phyloP scores from a whole-genome alignment of 805 yeast species.

The Saccharomycopsis malanga region DNA sequence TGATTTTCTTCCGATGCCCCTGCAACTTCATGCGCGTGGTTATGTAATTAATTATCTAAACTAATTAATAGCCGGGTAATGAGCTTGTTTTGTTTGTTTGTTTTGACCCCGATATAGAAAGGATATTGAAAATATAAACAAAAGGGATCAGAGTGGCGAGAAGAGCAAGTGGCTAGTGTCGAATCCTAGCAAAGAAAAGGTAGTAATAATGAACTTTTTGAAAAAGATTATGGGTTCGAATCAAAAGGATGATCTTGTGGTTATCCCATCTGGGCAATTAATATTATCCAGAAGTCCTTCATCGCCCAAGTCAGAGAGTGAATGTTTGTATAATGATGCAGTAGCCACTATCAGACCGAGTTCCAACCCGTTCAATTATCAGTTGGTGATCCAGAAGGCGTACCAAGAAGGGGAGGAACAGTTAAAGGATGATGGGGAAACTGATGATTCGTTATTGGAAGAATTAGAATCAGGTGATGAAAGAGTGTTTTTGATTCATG shows the following conservation, averaged over 20 bases:
- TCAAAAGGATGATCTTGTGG: conserved; percentile 46
- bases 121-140: too few relatives aligned
- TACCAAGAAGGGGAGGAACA: conserved; percentile 60
- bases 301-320: conserved; percentile 83
- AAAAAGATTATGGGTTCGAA: conserved; percentile 54
- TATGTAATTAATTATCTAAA: too few relatives aligned
- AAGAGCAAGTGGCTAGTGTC: too few relatives aligned
- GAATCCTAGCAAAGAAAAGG: too few relatives aligned
- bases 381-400: conserved; percentile 62
- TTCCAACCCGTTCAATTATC: conserved; percentile 57
- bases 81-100: too few relatives aligned
- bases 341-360: conserved; percentile 65
- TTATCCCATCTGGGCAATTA: conserved; percentile 74
- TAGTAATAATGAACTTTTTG: conserved; percentile 55
- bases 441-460: conserved; percentile 18
- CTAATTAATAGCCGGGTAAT: too few relatives aligned
- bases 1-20: too few relatives aligned
- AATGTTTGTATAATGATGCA: conserved; percentile 77
- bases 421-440: conserved; percentile 41
- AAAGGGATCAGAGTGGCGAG: too few relatives aligned
- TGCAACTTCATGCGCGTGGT: too few relatives aligned
- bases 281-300: conserved; percentile 64
- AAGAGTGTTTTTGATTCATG: conserved; percentile 61
- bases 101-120: too few relatives aligned
- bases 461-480: conserved; percentile 41